Evolutionary conservation across 192 early-diverging fungal genomes (phyloP), one percentile per base, ranked within the genome.

Genomic region (Chytriomyces sp.): DNA sequence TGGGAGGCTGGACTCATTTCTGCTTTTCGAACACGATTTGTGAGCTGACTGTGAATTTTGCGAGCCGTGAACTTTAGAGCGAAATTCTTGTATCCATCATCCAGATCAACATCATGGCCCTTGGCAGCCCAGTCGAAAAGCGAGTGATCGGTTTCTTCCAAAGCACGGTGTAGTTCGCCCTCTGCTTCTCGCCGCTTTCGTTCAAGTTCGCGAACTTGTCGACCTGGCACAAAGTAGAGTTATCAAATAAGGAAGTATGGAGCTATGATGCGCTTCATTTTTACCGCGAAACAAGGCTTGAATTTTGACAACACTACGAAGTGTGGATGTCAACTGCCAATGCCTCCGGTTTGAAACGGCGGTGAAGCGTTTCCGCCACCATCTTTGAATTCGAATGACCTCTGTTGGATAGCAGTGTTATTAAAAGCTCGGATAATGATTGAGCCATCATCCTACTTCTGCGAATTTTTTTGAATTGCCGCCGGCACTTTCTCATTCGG

Each of bases 211-310:
- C 66, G 49, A 7, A 68, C 66, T n/a, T 64, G 22, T 7, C 26
- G 7, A 49, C 63, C 63, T 64, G 37, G 7, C n/a, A 28, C 33
- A 44, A 7, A 28, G 38, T 4, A 1, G 28, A 25, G 0, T 58
- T 28, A 58, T 49, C 17, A 49, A 3, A 44, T n/a, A 49, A 49
- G 44, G 44, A n/a, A 49, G 44, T 49, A 22, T 49, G 22, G 17
- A 1, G 44, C 2, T n/a, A 2, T 14, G 44, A 49, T 1, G n/a
- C 2, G 61, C n/a, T 17, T 66, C 2, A 66, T 14, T 8, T n/a
- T 19, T 34, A 74, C 73, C 73, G 56, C 73, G 17, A 31, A 30
- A 66, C 12, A 66, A 28, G 10, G 57, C 36, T 58, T 74, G 73
- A 34, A 67, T 55, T 41, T 56, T 74, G 1, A 74, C 40, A 25